Percentiles rank a stretch among this genome's conserved stretches.
Evolutionary conservation across 352 stramenopile genomes (phyloP).

Genomic region (Peronospora destructor): DNA sequence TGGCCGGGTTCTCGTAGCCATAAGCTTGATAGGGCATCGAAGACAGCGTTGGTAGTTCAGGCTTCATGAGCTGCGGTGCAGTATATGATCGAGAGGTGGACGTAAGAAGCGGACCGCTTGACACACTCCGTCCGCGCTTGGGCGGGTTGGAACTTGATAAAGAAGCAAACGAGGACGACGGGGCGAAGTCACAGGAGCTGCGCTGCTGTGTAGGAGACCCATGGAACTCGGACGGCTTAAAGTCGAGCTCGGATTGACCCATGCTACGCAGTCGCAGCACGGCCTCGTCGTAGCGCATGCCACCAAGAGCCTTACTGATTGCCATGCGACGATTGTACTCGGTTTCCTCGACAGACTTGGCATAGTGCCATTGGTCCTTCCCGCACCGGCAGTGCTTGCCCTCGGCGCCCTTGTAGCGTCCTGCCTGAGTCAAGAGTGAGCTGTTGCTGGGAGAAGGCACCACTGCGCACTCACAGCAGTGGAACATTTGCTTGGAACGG

Average conservation of each 20-base stretch:
- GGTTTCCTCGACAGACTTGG: conserved; percentile 71
- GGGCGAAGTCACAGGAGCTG: conserved; percentile 13
- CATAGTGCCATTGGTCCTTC: conserved; percentile 77
- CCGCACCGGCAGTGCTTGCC: conserved; percentile 77
- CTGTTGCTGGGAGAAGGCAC: conserved; percentile 20
- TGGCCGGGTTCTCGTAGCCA: conserved; percentile 24
- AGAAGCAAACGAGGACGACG: conserved; percentile 8
- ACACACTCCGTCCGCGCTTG: conserved; percentile 26
- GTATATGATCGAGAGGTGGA: conserved; percentile 24
- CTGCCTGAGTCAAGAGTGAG: conserved; percentile 23
- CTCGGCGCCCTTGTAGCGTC: conserved; percentile 71
- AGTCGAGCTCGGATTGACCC: conserved; percentile 52
- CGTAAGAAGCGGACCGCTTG: conserved; percentile 23
- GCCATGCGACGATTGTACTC: conserved; percentile 84
- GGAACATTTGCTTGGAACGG: conserved; percentile 83
- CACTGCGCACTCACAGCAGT: conserved; percentile 77
- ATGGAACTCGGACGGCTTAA: conserved; percentile 36
- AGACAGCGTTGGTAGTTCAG: conserved; percentile 23
- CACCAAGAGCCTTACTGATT: conserved; percentile 71
- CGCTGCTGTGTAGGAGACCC: conserved; percentile 19
- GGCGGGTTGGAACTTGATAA: conserved; percentile 13
- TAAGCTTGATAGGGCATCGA: conserved; percentile 22
- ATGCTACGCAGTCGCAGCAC: conserved; percentile 54
- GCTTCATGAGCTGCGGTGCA: conserved; percentile 22
- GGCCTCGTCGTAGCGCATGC: conserved; percentile 79